phyloP scores from a whole-genome alignment of 176 grass and related monocot species.

The Zoysia japonica region DNA sequence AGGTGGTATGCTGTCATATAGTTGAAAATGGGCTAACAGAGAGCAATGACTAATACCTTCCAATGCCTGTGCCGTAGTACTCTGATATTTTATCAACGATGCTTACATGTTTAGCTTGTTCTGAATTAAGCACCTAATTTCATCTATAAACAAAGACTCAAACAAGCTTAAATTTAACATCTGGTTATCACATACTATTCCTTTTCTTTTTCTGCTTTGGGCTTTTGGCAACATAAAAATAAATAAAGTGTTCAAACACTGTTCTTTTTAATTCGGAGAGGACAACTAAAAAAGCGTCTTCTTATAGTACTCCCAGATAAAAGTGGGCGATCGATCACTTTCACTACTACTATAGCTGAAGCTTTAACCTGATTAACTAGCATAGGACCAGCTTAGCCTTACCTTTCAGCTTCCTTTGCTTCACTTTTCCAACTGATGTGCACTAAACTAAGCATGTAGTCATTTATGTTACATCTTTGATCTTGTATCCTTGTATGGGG shows the following conservation, averaged over 20 bases:
- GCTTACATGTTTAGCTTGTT: neutral
- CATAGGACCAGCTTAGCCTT: conserved; percentile 31
- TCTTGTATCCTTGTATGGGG: conserved; percentile 37
- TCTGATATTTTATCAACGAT: neutral
- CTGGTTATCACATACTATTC: neutral
- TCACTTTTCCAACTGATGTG: conserved; percentile 42
- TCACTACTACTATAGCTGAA: neutral
- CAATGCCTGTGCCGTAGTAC: neutral
- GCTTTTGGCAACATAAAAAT: neutral
- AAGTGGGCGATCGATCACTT: neutral
- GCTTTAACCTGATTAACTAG: conserved; percentile 30
- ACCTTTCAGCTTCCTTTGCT: conserved; percentile 1
- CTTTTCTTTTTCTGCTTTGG: neutral
- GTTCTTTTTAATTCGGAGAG: too few species aligned
- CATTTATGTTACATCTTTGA: conserved; percentile 20
- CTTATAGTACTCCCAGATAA: neutral
- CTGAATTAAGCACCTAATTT: neutral
- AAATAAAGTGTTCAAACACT: neutral
- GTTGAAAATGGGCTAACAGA: conserved; percentile 38
- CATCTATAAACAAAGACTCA: neutral
- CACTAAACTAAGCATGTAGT: conserved; percentile 26
- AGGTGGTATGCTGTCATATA: conserved; percentile 38
- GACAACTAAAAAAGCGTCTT: neutral
- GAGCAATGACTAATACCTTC: conserved; percentile 31
- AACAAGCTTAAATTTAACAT: neutral